Percentiles rank a stretch among this genome's conserved stretches.
phyloP scores from a whole-genome alignment of 1,139 yeast genomes.

The Candida tetrigidarum region DNA sequence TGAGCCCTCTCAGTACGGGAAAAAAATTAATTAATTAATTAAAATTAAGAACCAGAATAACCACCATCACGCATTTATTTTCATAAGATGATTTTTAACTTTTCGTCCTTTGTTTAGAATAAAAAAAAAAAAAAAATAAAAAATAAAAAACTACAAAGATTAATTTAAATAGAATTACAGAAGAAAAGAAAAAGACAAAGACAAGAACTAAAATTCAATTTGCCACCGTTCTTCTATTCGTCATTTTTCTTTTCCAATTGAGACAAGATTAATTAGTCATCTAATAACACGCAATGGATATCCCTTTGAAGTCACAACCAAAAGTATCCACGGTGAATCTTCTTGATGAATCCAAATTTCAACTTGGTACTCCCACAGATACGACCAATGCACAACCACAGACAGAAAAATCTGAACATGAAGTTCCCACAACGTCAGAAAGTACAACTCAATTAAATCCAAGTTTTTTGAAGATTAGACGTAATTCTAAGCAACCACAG shows the following conservation, averaged over 20 bases:
- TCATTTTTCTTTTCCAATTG: no score
- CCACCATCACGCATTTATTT: conserved; percentile 2
- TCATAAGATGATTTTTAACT: no score
- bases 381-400: conserved; percentile 1
- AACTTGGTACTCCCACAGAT: conserved; percentile 8
- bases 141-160: no score
- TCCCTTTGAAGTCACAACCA: conserved; percentile 48
- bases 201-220: no score
- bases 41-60: background rate
- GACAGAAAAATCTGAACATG: background rate
- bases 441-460: conserved; percentile 1
- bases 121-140: background rate
- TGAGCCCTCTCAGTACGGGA: no score
- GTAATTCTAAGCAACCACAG: conserved; percentile 2
- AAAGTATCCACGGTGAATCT: conserved; percentile 44
- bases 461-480: conserved; percentile 3
- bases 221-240: no score
- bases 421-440: no score
- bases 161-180: no score
- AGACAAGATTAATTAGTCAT: no score
- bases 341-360: conserved; percentile 32
- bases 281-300: conserved; percentile 41
- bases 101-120: background rate
- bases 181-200: no score
- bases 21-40: no score